Evolutionary conservation across 345 rosid genomes (phyloP).

Genomic region (Acer yangbiense): DNA sequence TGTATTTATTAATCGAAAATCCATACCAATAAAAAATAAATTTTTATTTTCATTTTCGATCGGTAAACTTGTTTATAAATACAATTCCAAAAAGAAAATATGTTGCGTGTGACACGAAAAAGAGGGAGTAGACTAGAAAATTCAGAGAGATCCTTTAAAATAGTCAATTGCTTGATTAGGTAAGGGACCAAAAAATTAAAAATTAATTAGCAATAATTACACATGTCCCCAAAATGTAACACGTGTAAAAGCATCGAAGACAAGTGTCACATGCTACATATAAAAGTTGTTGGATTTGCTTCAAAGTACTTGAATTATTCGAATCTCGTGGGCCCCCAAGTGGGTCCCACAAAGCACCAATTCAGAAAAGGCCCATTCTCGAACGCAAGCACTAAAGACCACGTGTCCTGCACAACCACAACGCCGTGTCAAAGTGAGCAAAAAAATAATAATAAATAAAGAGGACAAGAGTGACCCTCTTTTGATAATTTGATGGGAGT

Average conservation of each 20-base stretch:
- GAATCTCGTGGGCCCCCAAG: background rate
- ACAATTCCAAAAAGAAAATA: too few relatives aligned
- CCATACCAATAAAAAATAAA: too few relatives aligned
- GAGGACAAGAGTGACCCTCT: background rate
- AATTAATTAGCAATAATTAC: background rate
- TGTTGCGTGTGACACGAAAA: background rate
- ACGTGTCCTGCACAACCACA: slow-evolving; percentile 20
- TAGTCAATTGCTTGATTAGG: too few relatives aligned
- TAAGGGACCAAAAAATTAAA: background rate
- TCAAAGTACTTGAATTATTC: slow-evolving; percentile 11
- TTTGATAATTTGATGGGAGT: background rate
- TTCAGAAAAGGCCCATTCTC: background rate
- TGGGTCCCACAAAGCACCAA: slow-evolving; percentile 16
- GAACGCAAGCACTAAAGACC: background rate
- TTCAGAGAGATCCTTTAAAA: background rate
- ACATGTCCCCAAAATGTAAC: background rate
- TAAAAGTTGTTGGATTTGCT: slow-evolving; percentile 12
- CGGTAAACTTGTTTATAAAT: too few relatives aligned
- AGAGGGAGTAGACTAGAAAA: background rate
- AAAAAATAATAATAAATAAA: background rate
- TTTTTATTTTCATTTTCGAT: too few relatives aligned
- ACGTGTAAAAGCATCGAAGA: slow-evolving; percentile 14
- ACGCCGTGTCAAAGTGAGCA: slow-evolving; percentile 18
- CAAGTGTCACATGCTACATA: slow-evolving; percentile 20
- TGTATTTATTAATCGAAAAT: too few relatives aligned